Evolutionary conservation across 768 basidiomycete genomes (phyloP).

Genomic region (Holtermannia corniformis): DNA sequence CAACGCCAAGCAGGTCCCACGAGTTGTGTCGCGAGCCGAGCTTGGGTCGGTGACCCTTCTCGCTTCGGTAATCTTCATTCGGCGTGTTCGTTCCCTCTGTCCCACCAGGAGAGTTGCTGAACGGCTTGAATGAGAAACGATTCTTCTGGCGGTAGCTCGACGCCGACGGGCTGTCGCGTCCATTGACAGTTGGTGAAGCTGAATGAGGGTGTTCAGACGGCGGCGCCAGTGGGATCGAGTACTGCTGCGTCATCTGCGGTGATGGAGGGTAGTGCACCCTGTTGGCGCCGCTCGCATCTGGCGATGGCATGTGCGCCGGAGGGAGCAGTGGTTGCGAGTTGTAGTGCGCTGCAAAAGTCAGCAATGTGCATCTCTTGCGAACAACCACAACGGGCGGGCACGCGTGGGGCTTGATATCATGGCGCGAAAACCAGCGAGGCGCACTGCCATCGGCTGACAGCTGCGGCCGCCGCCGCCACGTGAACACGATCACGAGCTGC

Average conservation of each 20-base stretch:
- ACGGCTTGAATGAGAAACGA: neutral
- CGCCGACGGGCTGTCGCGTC: neutral
- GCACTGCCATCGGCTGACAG: no score
- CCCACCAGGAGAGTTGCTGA: neutral
- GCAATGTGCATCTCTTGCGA: no score
- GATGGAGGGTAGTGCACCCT: neutral
- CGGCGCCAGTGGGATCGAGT: neutral
- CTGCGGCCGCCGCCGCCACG: no score
- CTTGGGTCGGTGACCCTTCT: neutral
- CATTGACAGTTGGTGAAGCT: neutral
- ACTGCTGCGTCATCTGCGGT: neutral
- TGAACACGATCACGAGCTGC: no score
- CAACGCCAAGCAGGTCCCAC: constrained; percentile 30
- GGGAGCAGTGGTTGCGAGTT: neutral
- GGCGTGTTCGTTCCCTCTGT: neutral
- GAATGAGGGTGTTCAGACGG: neutral
- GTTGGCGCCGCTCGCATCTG: no score
- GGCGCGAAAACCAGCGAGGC: neutral
- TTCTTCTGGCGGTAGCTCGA: neutral
- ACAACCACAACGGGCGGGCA: no score
- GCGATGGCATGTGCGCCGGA: neutral
- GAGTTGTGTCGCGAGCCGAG: neutral
- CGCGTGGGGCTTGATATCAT: neutral
- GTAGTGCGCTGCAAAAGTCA: neutral
- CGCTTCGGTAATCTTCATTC: neutral